These are phyloP conservation scores for Pseudopithomyces chartarum DNA, from an alignment of 2,329 filamentous ascomycete genomes.

Conservation along the genomic window DNA sequence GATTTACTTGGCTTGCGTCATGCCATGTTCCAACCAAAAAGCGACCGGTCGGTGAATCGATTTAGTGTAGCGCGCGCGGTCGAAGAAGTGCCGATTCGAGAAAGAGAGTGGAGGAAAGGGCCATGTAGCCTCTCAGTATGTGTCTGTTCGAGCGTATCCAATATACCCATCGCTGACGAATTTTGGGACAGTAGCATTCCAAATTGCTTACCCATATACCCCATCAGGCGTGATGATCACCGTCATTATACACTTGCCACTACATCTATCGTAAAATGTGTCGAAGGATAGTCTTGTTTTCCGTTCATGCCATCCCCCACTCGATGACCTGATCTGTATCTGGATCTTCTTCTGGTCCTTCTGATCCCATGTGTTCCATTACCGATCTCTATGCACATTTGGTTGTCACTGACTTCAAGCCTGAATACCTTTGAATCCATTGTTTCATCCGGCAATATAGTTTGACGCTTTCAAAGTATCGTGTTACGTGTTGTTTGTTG, in stretches of 20 bases:
- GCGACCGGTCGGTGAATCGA: conserved; percentile 1
- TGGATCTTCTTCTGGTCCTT: too few relatives aligned
- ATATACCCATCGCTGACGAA: background rate
- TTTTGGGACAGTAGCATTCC: background rate
- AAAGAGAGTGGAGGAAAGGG: conserved; percentile 43
- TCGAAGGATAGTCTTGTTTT: too few relatives aligned
- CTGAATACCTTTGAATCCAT: too few relatives aligned
- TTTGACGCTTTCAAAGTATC: too few relatives aligned
- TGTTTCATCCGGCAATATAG: too few relatives aligned
- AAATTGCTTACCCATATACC: conserved; percentile 7
- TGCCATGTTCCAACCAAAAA: background rate
- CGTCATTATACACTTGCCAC: background rate
- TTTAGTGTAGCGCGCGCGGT: background rate
- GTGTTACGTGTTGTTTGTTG: too few relatives aligned
- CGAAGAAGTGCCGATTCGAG: conserved; percentile 24
- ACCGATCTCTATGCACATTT: too few relatives aligned
- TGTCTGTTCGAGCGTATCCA: background rate
- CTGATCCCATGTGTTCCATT: too few relatives aligned
- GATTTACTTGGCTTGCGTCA: background rate
- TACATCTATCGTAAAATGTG: background rate
- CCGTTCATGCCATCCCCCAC: too few relatives aligned
- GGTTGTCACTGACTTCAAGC: too few relatives aligned
- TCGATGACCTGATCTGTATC: too few relatives aligned
- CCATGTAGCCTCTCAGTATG: conserved; percentile 38
- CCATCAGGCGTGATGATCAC: background rate